A percentile compares a stretch with the other conserved stretches of the same genome.
Conservation (phyloP, 1,284 basidiomycete genomes). For the Tilletiopsis washingtonensis region DNA sequence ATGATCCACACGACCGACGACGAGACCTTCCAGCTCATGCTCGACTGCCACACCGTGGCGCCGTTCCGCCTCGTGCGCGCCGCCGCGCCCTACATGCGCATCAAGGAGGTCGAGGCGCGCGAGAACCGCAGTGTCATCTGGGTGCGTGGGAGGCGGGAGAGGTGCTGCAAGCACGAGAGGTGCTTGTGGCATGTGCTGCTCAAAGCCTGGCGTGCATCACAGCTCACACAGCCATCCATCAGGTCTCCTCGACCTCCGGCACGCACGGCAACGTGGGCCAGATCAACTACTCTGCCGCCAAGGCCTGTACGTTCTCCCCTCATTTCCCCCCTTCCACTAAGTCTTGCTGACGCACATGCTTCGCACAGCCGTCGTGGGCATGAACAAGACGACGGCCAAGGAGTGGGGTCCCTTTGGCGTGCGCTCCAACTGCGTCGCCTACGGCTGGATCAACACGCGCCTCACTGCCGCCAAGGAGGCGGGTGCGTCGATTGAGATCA, state of each 20-base stretch:
- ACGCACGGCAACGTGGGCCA: conserved; percentile 58
- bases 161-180: no score
- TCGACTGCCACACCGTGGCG: conserved; percentile 59
- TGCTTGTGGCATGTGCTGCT: neutral
- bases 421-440: conserved; percentile 68
- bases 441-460: conserved; percentile 62
- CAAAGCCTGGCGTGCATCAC: neutral
- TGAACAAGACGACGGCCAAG: conserved; percentile 72
- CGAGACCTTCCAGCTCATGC: conserved; percentile 70
- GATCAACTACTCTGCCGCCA: conserved; percentile 59
- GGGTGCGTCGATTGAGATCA: conserved; percentile 67
- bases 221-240: conserved; percentile 13
- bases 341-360: no score
- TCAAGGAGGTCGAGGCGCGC: conserved; percentile 56
- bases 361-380: conserved; percentile 50
- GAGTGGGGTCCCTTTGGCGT: conserved; percentile 79
- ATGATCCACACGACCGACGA: conserved; percentile 82
- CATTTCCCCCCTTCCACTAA: no score
- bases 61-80: conserved; percentile 76
- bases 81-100: conserved; percentile 72
- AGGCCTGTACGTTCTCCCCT: no score
- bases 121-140: conserved; percentile 62
- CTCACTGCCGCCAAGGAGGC: conserved; percentile 67
- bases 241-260: conserved; percentile 26
- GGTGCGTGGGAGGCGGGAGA: no score